Evolutionary conservation across 73 alveolate species (phyloP).

Genomic region (Tetrahymena borealis): DNA sequence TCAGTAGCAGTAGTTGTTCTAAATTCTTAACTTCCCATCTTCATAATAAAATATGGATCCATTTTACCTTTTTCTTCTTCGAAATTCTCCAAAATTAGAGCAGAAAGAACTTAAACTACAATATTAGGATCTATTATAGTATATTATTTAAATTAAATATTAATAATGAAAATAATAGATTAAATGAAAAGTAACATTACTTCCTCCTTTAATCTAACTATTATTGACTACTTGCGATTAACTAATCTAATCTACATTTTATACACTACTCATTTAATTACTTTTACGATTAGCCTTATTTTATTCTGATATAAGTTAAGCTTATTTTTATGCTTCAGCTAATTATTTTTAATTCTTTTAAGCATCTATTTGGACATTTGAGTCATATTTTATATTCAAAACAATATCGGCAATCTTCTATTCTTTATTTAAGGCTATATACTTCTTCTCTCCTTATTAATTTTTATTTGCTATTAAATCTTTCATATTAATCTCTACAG

Average conservation of each 20-base stretch:
- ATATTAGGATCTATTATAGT: not conserved
- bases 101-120: not conserved
- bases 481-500: not conserved
- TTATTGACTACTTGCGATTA: not conserved
- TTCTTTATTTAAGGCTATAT: not conserved
- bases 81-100: not conserved
- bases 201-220: not conserved
- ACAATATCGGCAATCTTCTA: not conserved
- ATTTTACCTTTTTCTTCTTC: not conserved
- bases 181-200: not conserved
- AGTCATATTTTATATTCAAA: not conserved
- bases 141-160: not conserved
- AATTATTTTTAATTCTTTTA: not conserved
- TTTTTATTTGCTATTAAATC: not conserved
- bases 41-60: not conserved
- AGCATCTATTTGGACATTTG: not conserved
- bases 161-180: not conserved
- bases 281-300: not conserved
- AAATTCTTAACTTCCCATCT: not conserved
- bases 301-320: not conserved
- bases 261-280: not conserved
- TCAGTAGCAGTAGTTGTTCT: not conserved
- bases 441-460: not conserved
- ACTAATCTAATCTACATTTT: not conserved
- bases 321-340: not conserved